A percentile compares a stretch with the other conserved stretches of the same genome.
Evolutionary conservation across 768 basidiomycete species (phyloP).

Genomic region (Collybia sp.): DNA sequence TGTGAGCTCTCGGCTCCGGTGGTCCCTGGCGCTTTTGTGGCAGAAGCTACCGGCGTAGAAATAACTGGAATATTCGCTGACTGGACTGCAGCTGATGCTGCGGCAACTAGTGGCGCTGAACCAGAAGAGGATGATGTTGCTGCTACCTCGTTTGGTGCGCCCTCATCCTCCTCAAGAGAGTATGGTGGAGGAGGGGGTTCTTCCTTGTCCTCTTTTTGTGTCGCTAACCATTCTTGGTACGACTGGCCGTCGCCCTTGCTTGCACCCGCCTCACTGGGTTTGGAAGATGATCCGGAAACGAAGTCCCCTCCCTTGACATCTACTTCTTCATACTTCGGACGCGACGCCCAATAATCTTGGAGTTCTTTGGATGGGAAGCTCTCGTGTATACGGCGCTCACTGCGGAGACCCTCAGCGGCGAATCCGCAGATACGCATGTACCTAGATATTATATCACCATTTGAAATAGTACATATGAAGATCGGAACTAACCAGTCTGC

Average conservation of each 20-base stretch:
- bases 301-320: slow-evolving; percentile 22
- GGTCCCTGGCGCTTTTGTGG: no score
- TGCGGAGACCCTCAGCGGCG: slow-evolving; percentile 61
- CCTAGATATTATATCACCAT: slow-evolving; percentile 28
- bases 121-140: background rate
- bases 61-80: slow-evolving; percentile 5
- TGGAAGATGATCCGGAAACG: slow-evolving; percentile 19
- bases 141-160: slow-evolving; percentile 2
- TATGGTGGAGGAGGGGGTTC: slow-evolving; percentile 71
- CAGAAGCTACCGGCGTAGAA: slow-evolving; percentile 1
- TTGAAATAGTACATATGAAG: slow-evolving; percentile 2
- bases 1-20: background rate
- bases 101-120: slow-evolving; percentile 4
- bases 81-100: slow-evolving; percentile 6
- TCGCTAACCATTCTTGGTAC: slow-evolving; percentile 45
- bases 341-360: slow-evolving; percentile 67
- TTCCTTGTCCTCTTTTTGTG: slow-evolving; percentile 38
- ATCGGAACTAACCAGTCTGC: slow-evolving; percentile 63
- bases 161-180: slow-evolving; percentile 43
- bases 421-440: slow-evolving; percentile 79
- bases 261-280: slow-evolving; percentile 3
- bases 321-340: slow-evolving; percentile 54
- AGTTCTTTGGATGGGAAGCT: slow-evolving; percentile 68
- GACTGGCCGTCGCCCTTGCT: slow-evolving; percentile 20
- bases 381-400: slow-evolving; percentile 58